Evolutionary conservation across 768 basidiomycete genomes (phyloP).

Genomic region (Holtermannia corniformis): DNA sequence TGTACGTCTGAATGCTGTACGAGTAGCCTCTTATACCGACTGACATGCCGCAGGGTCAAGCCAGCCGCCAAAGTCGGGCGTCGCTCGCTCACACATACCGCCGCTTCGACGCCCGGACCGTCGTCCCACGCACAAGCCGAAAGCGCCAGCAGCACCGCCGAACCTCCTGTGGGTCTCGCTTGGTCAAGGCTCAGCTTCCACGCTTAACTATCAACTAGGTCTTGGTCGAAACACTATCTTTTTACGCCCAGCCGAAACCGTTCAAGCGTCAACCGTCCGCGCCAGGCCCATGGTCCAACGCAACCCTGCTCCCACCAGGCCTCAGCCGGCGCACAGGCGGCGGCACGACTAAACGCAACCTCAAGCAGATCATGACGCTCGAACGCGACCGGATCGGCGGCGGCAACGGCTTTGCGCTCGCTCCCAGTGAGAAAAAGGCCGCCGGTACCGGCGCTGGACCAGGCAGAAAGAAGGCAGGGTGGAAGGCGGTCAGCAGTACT

Average conservation of each 20-base stretch:
- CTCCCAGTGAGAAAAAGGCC: constrained; percentile 25
- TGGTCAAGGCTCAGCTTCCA: not conserved
- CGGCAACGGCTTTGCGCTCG: constrained; percentile 30
- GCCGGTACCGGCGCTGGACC: not conserved
- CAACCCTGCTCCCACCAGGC: not conserved
- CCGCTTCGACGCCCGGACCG: not conserved
- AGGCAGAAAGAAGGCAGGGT: constrained; percentile 3
- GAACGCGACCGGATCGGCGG: constrained; percentile 29
- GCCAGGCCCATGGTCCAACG: not conserved
- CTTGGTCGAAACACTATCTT: not conserved
- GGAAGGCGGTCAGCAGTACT: constrained; percentile 5
- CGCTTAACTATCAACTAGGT: not conserved
- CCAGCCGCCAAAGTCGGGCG: not conserved
- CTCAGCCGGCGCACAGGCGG: not conserved
- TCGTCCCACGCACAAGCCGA: not conserved
- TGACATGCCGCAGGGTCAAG: not conserved
- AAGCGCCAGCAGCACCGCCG: not conserved
- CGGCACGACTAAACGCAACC: constrained; percentile 11
- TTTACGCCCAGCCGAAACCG: not conserved
- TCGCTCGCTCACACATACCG: not conserved
- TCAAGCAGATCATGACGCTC: constrained; percentile 34
- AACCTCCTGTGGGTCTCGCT: not conserved
- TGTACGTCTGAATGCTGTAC: too few relatives aligned
- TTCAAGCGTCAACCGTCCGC: not conserved
- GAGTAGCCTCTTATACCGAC: too few relatives aligned